These are phyloP conservation scores for Pyricularia grisea DNA, from an alignment of 2,329 filamentous ascomycete genomes.

Conservation along the genomic window DNA sequence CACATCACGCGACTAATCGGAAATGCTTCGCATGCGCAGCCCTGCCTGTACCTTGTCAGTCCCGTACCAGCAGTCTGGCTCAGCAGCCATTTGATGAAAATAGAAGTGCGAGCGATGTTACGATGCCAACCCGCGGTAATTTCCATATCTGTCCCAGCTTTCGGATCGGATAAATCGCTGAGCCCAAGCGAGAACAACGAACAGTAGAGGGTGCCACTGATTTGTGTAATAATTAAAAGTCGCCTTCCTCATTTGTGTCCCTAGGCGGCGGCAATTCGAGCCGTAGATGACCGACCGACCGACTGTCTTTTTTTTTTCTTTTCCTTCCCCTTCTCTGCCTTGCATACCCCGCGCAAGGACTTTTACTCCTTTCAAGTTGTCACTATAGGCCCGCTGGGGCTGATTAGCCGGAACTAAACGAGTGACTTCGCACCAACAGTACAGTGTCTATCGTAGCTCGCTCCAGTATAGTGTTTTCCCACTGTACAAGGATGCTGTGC, in stretches of 20 bases:
- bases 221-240: not conserved
- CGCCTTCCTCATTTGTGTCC: not conserved
- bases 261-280: no score
- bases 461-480: not conserved
- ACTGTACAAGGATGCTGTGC: not conserved
- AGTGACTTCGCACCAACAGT: not conserved
- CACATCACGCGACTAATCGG: not conserved
- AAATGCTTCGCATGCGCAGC: not conserved
- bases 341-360: not conserved
- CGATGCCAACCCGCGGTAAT: not conserved
- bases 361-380: not conserved
- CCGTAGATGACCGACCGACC: no score
- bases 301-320: not conserved
- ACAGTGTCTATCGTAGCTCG: not conserved
- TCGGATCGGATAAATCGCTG: not conserved
- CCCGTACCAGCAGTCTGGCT: not conserved
- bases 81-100: not conserved
- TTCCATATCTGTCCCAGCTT: not conserved
- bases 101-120: not conserved
- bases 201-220: no score
- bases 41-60: not conserved
- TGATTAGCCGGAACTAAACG: not conserved
- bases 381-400: no score
- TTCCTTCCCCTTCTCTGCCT: no score
- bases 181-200: not conserved